Base-by-base conservation (phyloP, 441 rosid species). In the Adansonia madagascariensis region DNA sequence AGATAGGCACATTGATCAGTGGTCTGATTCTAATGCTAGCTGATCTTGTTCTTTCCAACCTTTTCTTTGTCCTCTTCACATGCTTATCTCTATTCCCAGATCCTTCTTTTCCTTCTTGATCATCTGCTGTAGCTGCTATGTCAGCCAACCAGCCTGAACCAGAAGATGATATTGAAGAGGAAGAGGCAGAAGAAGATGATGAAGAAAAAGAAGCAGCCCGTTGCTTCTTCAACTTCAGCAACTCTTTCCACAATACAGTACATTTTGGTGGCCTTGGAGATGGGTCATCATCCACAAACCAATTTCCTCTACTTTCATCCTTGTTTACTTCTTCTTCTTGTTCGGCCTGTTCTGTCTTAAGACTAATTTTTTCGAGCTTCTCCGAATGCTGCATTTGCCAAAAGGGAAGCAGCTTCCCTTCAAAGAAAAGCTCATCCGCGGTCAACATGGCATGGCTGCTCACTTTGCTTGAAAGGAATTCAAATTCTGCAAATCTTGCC, bases 201-300 rank as follows among this genome's bases (percentile, higher is more conserved):
- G 96, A 91, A 0, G 90, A 89, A 9, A 89, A 75, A 27, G 97
- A 81, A 8, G 95, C 87, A 46, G 93, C 87, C 0, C 90, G 82
- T 73, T 80, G 93, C 82, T 91, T 93, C 89, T 88, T 93, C 75
- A 93, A 27, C 88, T 92, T 84, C 8, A 95, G 86, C 75, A 95
- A 81, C 80, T 93, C 99, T 84, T 93, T 95, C 98, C 98, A 95
- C 3, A 95, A 67, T n/a, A 95, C 99, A 0, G 98, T 95, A 65
- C 99, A 95, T 63, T 93, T 95, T 4, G 99, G 99, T 43, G 97
- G 99, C 75, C 99, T 86, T 9, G 99, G 99, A 50, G 99, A 95
- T 14, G 98, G 98, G 27, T 95, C 99, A 44, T 95, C 98, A 64
- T 93, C 98, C 31, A 91, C 87, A 80, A 89, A 90, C 98, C 99